These are phyloP conservation scores for Solanum chacoense DNA, from an alignment of 305 asterid species.

Conservation along the genomic window DNA sequence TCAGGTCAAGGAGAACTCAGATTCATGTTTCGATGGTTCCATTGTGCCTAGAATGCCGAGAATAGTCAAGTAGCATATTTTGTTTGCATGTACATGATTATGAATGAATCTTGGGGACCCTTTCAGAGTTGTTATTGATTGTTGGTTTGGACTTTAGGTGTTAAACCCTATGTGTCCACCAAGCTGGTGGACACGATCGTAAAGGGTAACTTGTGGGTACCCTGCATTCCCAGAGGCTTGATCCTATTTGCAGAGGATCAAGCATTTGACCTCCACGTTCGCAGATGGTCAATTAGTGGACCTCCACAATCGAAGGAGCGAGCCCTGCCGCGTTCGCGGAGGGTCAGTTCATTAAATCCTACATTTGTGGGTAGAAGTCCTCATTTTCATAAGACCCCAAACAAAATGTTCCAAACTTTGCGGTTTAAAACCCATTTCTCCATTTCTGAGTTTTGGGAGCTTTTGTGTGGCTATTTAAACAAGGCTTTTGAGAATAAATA, in stretches of 20 bases:
- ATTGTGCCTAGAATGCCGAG: not conserved
- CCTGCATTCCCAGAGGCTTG: not conserved
- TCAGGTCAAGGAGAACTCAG: not conserved
- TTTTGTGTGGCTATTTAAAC: not conserved
- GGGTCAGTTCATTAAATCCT: not conserved
- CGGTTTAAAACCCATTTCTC: not conserved
- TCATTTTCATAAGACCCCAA: not conserved
- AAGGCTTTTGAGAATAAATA: not conserved
- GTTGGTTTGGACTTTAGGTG: not conserved
- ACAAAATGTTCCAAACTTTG: not conserved
- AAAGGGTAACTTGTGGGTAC: not conserved
- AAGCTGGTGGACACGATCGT: not conserved
- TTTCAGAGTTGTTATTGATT: not conserved
- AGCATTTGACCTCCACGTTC: not conserved
- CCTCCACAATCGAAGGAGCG: not conserved
- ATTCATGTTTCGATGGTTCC: not conserved
- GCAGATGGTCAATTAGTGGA: not conserved
- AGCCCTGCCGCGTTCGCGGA: not conserved
- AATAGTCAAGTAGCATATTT: not conserved
- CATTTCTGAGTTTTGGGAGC: not conserved
- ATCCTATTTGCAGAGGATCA: not conserved
- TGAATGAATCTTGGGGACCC: not conserved
- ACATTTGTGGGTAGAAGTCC: not conserved
- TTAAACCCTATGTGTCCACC: not conserved
- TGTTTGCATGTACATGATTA: not conserved